Percentiles rank a stretch among this genome's conserved stretches.
Evolutionary conservation across 805 yeast genomes (phyloP).

Genomic region (Schwanniomyces yamadae): DNA sequence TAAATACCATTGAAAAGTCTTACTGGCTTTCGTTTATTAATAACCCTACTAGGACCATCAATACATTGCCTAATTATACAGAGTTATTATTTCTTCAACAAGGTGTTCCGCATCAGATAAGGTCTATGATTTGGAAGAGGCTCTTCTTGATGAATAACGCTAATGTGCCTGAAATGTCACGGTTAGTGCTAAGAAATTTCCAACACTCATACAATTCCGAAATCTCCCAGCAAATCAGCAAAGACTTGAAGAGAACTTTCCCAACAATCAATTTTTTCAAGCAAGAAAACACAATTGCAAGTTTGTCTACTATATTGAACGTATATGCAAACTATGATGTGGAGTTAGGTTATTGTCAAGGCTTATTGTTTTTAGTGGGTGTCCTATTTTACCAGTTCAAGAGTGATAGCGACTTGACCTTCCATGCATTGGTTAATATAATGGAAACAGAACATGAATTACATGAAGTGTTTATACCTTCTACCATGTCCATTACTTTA

Average conservation of each 20-base stretch:
- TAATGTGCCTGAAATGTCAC: constrained; percentile 33
- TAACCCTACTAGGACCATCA: constrained; percentile 43
- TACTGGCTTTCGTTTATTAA: constrained; percentile 47
- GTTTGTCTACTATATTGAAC: constrained; percentile 54
- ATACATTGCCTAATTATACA: constrained; percentile 48
- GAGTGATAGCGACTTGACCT: constrained; percentile 37
- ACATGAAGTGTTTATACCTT: constrained; percentile 49
- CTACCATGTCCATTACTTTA: constrained; percentile 55
- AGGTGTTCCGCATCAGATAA: constrained; percentile 45
- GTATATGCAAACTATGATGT: constrained; percentile 64
- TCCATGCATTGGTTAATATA: constrained; percentile 52
- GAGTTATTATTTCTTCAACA: constrained; percentile 41
- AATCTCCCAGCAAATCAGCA: constrained; percentile 45
- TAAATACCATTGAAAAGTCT: constrained; percentile 31
- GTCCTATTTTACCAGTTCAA: constrained; percentile 46
- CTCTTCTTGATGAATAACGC: constrained; percentile 29
- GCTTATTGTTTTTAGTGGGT: constrained; percentile 61
- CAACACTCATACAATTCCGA: constrained; percentile 43
- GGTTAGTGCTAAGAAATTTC: constrained; percentile 35
- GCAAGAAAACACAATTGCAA: constrained; percentile 39
- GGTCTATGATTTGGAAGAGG: constrained; percentile 46
- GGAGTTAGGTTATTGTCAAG: constrained; percentile 70
- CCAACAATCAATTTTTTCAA: constrained; percentile 53
- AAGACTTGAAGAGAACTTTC: constrained; percentile 61
- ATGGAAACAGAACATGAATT: constrained; percentile 57